These are phyloP conservation scores for Calonectria pseudoreteaudii DNA, from an alignment of 2,329 filamentous ascomycete species.

Conservation along the genomic window DNA sequence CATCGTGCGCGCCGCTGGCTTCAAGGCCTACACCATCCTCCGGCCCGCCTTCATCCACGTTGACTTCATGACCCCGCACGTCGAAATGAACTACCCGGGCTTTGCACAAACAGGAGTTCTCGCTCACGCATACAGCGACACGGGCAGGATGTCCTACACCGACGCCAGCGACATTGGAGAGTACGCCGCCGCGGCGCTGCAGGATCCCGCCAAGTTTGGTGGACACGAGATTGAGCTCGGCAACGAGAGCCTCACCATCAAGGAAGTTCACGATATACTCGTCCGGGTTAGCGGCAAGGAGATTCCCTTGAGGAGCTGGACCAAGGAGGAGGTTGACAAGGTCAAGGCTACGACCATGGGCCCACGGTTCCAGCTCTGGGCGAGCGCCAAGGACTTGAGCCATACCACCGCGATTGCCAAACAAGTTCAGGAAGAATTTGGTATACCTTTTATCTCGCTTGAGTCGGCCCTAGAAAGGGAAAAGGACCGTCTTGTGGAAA, in stretches of 20 bases:
- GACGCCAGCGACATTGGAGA: slow-evolving; percentile 47
- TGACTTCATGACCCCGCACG: slow-evolving; percentile 42
- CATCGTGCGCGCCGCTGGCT: slow-evolving; percentile 42
- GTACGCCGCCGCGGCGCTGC: slow-evolving; percentile 48
- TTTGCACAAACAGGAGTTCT: slow-evolving; percentile 45
- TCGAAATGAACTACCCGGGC: slow-evolving; percentile 42
- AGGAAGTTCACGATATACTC: slow-evolving; percentile 46
- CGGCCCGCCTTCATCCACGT: slow-evolving; percentile 45
- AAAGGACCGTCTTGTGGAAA: slow-evolving; percentile 18
- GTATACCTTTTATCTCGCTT: slow-evolving; percentile 26
- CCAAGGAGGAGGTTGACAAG: slow-evolving; percentile 17
- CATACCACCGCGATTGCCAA: neutral
- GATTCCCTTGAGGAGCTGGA: slow-evolving; percentile 35
- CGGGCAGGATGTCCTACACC: slow-evolving; percentile 41
- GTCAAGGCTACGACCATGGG: neutral
- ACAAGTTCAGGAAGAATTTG: slow-evolving; percentile 12
- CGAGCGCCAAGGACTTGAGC: slow-evolving; percentile 22
- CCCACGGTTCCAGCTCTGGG: slow-evolving; percentile 26
- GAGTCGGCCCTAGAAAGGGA: slow-evolving; percentile 28
- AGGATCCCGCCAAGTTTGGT: slow-evolving; percentile 44
- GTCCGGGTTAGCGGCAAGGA: slow-evolving; percentile 45
- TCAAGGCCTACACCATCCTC: slow-evolving; percentile 49
- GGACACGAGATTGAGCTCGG: slow-evolving; percentile 47
- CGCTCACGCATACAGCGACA: slow-evolving; percentile 38
- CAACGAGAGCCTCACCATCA: slow-evolving; percentile 43